phyloP scores from a whole-genome alignment of 352 stramenopile genomes.

The Globisporangium camurandrum region DNA sequence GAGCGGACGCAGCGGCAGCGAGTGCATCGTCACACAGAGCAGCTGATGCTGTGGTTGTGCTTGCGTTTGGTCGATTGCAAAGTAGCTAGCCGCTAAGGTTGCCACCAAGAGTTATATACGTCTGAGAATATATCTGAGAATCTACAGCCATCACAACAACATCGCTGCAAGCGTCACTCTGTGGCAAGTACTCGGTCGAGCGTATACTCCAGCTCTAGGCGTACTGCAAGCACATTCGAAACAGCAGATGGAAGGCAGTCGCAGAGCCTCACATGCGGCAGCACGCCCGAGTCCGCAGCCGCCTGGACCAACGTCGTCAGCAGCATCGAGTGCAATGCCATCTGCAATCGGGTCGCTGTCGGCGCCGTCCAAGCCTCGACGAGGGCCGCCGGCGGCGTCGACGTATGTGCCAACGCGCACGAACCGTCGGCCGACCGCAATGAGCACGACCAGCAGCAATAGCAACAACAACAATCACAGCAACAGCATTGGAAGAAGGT shows the following conservation, averaged over 20 bases:
- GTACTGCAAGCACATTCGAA: too few species aligned
- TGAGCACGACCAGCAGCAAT: not conserved
- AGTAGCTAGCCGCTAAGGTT: too few species aligned
- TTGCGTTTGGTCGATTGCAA: too few species aligned
- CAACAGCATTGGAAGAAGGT: constrained; percentile 7
- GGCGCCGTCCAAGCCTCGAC: not conserved
- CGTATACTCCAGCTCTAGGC: too few species aligned
- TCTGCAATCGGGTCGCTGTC: not conserved
- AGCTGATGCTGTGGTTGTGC: not conserved
- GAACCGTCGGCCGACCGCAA: not conserved
- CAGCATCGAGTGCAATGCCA: not conserved
- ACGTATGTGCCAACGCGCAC: not conserved
- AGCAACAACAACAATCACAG: constrained; percentile 15
- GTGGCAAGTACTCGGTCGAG: too few species aligned
- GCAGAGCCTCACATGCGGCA: not conserved
- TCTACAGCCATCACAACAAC: too few species aligned
- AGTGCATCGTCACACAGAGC: not conserved
- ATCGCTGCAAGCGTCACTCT: too few species aligned
- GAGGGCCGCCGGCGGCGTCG: constrained; percentile 1
- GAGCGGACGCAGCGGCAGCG: not conserved
- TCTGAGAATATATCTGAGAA: too few species aligned
- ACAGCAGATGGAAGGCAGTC: not conserved
- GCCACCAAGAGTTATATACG: too few species aligned
- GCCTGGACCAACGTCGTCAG: constrained; percentile 12
- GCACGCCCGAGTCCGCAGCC: constrained; percentile 12